Conservation (phyloP, 2,329 filamentous ascomycete genomes). For the Ambrosiella beaveri region DNA sequence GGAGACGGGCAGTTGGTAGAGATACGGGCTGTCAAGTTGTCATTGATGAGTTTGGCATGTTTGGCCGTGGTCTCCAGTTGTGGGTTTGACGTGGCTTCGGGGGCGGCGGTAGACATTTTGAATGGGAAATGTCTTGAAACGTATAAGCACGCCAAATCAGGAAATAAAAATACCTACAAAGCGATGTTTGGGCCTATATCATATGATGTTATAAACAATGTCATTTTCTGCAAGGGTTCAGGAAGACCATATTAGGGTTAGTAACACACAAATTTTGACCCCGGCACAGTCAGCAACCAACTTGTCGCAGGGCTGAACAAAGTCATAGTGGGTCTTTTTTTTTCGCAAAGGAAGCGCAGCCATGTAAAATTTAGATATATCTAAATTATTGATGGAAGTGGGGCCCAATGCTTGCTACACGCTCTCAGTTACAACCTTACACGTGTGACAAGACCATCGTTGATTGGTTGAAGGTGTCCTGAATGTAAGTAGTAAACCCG, state of each 20-base stretch:
- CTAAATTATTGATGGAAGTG: not conserved
- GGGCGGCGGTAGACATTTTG: not conserved
- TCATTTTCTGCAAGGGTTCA: not conserved
- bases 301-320: not conserved
- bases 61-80: not conserved
- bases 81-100: not conserved
- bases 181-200: too few species aligned
- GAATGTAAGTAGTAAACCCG: not conserved
- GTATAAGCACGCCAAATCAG: not conserved
- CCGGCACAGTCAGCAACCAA: too few species aligned
- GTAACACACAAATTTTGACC: not conserved
- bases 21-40: constrained; percentile 36
- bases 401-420: not conserved
- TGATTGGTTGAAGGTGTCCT: not conserved
- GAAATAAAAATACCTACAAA: too few species aligned
- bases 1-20: constrained; percentile 33
- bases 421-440: not conserved
- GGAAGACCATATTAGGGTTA: not conserved
- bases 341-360: too few species aligned
- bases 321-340: not conserved
- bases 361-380: too few species aligned
- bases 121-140: not conserved
- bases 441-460: not conserved
- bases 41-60: constrained; percentile 21
- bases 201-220: too few species aligned